These are phyloP conservation scores for Tylopilus sp. DNA, from an alignment of 768 basidiomycete genomes.

Conservation along the genomic window DNA sequence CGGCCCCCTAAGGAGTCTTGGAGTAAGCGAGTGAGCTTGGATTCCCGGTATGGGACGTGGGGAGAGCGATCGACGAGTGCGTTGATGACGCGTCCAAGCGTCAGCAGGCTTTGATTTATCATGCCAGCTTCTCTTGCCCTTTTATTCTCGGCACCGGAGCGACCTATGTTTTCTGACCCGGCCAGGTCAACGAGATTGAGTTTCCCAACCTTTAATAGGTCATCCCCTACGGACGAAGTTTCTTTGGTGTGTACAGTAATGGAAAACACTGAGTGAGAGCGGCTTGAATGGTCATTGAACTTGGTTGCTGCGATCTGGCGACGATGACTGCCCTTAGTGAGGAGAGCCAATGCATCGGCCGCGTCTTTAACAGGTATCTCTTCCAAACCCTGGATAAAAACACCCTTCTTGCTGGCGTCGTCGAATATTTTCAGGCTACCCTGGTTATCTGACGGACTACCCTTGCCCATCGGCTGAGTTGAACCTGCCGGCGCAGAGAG, in stretches of 20 bases:
- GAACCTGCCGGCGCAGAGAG: slow-evolving; percentile 63
- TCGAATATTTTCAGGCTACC: slow-evolving; percentile 88
- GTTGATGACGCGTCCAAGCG: slow-evolving; percentile 96
- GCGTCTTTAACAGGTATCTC: slow-evolving; percentile 83
- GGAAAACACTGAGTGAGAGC: slow-evolving; percentile 97
- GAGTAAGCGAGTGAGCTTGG: slow-evolving; percentile 93
- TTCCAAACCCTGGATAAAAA: slow-evolving; percentile 93
- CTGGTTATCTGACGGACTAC: slow-evolving; percentile 46
- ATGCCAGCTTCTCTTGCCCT: slow-evolving; percentile 95
- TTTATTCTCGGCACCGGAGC: slow-evolving; percentile 93
- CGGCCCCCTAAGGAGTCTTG: slow-evolving; percentile 98
- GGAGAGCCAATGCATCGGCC: slow-evolving; percentile 74
- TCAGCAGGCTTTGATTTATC: slow-evolving; percentile 96
- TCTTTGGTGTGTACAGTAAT: slow-evolving; percentile 93
- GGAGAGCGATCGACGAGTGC: slow-evolving; percentile 87
- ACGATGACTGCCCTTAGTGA: slow-evolving; percentile 86
- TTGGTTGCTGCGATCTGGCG: slow-evolving; percentile 94
- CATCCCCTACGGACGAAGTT: slow-evolving; percentile 71
- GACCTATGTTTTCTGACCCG: slow-evolving; percentile 95
- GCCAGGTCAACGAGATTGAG: slow-evolving; percentile 96
- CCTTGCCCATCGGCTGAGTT: slow-evolving; percentile 76
- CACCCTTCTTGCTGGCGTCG: slow-evolving; percentile 82
- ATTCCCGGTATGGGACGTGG: slow-evolving; percentile 96
- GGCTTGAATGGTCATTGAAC: slow-evolving; percentile 96
- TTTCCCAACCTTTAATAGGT: slow-evolving; percentile 90